These are phyloP conservation scores for Solanum habrochaites DNA, from an alignment of 257 asterid genomes.

Conservation along the genomic window DNA sequence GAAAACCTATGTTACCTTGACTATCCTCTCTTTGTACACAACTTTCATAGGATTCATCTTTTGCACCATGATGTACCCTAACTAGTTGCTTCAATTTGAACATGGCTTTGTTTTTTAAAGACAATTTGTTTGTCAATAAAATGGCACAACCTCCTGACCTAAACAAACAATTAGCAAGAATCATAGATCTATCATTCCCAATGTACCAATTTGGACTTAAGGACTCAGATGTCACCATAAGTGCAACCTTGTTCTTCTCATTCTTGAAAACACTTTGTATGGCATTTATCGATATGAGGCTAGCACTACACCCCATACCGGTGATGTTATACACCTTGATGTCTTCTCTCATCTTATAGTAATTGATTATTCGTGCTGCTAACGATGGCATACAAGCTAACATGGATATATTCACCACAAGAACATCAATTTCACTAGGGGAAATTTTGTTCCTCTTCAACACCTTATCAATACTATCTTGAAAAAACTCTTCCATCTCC, in stretches of 20 bases:
- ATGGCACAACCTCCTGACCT: conserved; percentile 69
- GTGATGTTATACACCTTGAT: conserved; percentile 67
- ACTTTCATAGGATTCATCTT: conserved; percentile 54
- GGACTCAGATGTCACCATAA: conserved; percentile 68
- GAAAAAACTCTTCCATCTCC: conserved; percentile 81
- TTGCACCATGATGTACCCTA: conserved; percentile 67
- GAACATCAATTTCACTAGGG: conserved; percentile 55
- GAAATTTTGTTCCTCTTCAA: conserved; percentile 28
- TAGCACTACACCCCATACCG: conserved; percentile 95
- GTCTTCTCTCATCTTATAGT: conserved; percentile 46
- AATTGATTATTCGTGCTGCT: conserved; percentile 45
- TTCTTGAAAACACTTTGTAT: conserved; percentile 37
- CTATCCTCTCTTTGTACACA: conserved; percentile 67
- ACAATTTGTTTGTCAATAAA: conserved; percentile 45
- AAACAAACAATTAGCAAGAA: conserved; percentile 70
- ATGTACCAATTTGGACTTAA: conserved; percentile 67
- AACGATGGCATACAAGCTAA: conserved; percentile 48
- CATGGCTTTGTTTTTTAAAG: conserved; percentile 28
- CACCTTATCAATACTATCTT: conserved; percentile 27
- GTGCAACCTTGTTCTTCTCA: conserved; percentile 28
- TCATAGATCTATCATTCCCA: conserved; percentile 80
- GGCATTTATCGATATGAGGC: conserved; percentile 45
- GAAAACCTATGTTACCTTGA: conserved; percentile 46
- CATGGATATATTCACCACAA: conserved; percentile 79
- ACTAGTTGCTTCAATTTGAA: conserved; percentile 49